A percentile compares a stretch with the other conserved stretches of the same genome.
These are phyloP conservation scores for Solanum virginianum DNA, from an alignment of 257 asterid species.

Conservation along the genomic window DNA sequence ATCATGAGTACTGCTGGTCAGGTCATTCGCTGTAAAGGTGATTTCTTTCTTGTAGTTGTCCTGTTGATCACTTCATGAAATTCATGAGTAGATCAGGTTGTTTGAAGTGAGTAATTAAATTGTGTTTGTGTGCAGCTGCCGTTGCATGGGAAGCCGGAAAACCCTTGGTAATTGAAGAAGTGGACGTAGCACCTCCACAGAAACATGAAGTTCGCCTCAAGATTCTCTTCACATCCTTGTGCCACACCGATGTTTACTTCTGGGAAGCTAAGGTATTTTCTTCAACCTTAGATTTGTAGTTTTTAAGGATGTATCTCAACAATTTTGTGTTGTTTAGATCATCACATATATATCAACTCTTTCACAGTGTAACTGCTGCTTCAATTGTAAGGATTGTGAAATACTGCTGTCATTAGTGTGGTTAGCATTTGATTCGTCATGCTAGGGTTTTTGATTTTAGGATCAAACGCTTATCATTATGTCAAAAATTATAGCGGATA, in stretches of 20 bases:
- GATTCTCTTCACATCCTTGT: slow-evolving; percentile 71
- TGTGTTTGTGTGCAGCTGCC: slow-evolving; percentile 39
- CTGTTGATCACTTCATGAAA: neutral
- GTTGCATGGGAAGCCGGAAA: slow-evolving; percentile 90
- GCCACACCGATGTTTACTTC: slow-evolving; percentile 82
- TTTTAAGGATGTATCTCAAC: neutral
- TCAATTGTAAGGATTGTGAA: neutral
- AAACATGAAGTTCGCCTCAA: slow-evolving; percentile 74
- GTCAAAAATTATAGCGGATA: too few relatives aligned
- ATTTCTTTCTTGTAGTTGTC: neutral
- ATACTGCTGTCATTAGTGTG: neutral
- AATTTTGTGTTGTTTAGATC: neutral
- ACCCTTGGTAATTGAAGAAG: slow-evolving; percentile 81
- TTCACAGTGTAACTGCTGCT: neutral
- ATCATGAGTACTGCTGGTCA: slow-evolving; percentile 22
- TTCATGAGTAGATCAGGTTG: neutral
- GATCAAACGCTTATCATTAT: too few relatives aligned
- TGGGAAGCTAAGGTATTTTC: slow-evolving; percentile 84
- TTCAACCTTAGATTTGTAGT: neutral
- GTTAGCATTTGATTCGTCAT: neutral
- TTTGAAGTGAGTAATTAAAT: neutral
- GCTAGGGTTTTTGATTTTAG: neutral
- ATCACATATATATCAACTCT: neutral
- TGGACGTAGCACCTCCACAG: slow-evolving; percentile 96
- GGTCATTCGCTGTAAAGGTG: slow-evolving; percentile 37